Conservation (phyloP, 148 eudicot species). For the Hydrangea macrophylla region DNA sequence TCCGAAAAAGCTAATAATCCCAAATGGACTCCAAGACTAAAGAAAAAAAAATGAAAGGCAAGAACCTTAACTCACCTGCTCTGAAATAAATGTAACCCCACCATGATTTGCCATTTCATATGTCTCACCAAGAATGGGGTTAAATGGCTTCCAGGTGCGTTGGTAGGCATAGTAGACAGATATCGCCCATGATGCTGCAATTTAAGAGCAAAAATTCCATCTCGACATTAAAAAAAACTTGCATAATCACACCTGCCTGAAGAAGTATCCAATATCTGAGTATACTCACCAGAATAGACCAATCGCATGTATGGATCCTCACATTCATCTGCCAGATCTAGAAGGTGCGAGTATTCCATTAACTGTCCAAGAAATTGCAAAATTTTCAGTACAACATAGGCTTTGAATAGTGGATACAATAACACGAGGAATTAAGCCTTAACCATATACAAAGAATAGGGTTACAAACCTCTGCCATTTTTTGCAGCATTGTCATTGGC, state of each 20-base stretch:
- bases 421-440: neutral
- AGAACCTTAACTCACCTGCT: conserved; percentile 51
- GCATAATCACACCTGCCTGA: neutral
- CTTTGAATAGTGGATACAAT: neutral
- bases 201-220: conserved; percentile 5
- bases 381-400: conserved; percentile 7
- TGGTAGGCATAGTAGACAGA: conserved; percentile 83
- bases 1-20: no score
- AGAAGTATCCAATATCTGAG: neutral
- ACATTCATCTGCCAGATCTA: conserved; percentile 80
- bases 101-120: conserved; percentile 83
- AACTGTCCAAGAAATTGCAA: conserved; percentile 42
- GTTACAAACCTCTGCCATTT: conserved; percentile 86
- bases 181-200: conserved; percentile 81
- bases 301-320: conserved; percentile 85
- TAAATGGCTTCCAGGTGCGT: conserved; percentile 96
- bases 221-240: conserved; percentile 1
- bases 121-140: conserved; percentile 94
- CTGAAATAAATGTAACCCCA: conserved; percentile 72
- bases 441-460: conserved; percentile 15
- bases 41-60: neutral
- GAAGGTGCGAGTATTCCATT: conserved; percentile 81
- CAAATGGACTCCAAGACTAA: no score
- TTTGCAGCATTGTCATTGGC: conserved; percentile 96
- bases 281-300: conserved; percentile 71